Base-by-base conservation (phyloP, 805 yeast species). In the Allodekkera sacchari region DNA sequence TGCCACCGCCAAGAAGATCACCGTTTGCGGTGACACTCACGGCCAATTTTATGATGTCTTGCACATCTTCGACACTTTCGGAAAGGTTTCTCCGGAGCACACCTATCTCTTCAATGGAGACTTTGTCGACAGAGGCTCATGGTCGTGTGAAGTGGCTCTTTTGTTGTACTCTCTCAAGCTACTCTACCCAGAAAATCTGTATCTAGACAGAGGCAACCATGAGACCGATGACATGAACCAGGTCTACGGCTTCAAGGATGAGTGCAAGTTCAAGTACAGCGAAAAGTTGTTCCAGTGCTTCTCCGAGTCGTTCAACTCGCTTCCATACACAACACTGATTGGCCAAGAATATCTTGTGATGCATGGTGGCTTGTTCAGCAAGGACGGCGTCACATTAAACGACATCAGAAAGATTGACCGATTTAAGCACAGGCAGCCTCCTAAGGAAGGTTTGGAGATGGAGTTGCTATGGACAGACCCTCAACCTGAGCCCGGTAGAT, bases 381-480 rank as follows among this genome's bases (percentile, higher is more conserved):
- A 80, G 46, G 87, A 83, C 39, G 63, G 66, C 21, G 73, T 82
- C 14, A 75, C 77, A 1, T 50, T 92, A 22, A 75, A 77, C 15
- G 95, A 89, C 42, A 74, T 92, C 44, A 75, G 80, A 44, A 62
- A 68, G 18, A 65, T 81, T 39, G 71, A 85, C 43, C 67, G 95
- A 35, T 80, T 82, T 52, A 66, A 68, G 7, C 42, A 49, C 26
- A 64, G 74, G 15, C 95, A 84, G 57, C 97, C 97, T 17, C 89
- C 94, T 27, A 73, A 79, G 45, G 84, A 82, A 31, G 97, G 97
- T 7, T 64, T 85, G 22, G 94, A 89, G 56, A 92, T 89, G 96
- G 98, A 92, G 51, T 66, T 92, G 50, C 64, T 92, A 38, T 92
- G 98, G 98, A 84, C 96, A 0, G 98, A 92, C 57, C 98, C 98